Base-by-base conservation (phyloP, 2,329 filamentous ascomycete species). In the Chaetomiaceae sp. region DNA sequence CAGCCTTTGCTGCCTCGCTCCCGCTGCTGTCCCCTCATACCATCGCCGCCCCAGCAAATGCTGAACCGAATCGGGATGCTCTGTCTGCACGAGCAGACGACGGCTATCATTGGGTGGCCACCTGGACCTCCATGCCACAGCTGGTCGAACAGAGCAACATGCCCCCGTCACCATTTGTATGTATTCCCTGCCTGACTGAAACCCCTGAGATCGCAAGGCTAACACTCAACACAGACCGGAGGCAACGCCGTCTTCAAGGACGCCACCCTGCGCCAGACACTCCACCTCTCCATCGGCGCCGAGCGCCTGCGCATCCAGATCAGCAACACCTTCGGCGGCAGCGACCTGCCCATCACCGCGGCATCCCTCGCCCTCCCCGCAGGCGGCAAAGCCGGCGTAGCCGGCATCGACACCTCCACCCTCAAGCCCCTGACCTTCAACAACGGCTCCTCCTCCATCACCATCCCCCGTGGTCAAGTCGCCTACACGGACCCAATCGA, bases 71-170 rank as follows among this genome's bases (percentile, higher is more conserved):
- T 23, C 14, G 17, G 42, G 51, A 53, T 22, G 38, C 33, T 11
- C 14, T 55, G 11, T 33, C 29, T n/a, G 36, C 46, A 12, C 31
- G 22, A 15, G 49, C 48, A 11, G 59, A 59, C 19, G 65, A 69
- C n/a, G 67, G 67, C 29, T 63, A 72, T 39, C 80, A 83, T 59
- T 86, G 83, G 83, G 77, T 84, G 6, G 76, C 80, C 56, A 82
- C 79, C 2, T 87, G 83, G 84, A 78, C 80, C 0, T 74, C 81
- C 2, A 86, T 86, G 83, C 82, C 83, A 0, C 83, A 87, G 64
- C 69, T 84, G 37, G 81, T 81, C 1, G 84, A 87, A 62, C 76
- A 75, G 9, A 72, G 69, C 43, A 87, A 87, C 59, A 72, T 87
- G 19, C 83, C 84, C 9, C 78, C 79, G 0, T 65, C 75, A 3